These are phyloP conservation scores for Yamadazyma phyllophila DNA, from an alignment of 805 yeast species.

Conservation along the genomic window DNA sequence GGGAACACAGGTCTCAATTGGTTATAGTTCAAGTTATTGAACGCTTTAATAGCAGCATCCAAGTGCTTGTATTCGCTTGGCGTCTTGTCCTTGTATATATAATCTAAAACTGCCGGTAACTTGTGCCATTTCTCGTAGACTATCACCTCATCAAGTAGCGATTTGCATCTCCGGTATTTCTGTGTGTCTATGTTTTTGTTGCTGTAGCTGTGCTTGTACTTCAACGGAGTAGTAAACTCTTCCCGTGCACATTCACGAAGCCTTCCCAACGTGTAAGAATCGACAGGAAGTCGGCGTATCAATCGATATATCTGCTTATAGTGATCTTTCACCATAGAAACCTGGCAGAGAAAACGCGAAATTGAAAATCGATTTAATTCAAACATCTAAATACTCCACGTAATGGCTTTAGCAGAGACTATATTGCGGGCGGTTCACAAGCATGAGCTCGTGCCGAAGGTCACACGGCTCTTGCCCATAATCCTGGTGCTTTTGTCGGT, in stretches of 20 bases:
- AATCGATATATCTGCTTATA: conserved; percentile 25
- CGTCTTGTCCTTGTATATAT: conserved; percentile 20
- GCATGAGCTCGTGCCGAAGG: conserved; percentile 37
- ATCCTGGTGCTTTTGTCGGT: conserved; percentile 34
- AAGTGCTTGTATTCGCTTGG: conserved; percentile 5
- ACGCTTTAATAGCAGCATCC: conserved; percentile 21
- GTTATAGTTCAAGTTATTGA: conserved; percentile 19
- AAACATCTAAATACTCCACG: conserved; percentile 1
- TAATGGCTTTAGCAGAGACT: conserved; percentile 46
- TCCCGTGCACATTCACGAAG: conserved; percentile 12
- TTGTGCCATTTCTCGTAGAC: conserved; percentile 25
- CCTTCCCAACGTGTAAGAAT: conserved; percentile 11
- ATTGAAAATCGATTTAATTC: neutral
- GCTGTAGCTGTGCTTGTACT: conserved; percentile 1
- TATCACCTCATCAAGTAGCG: conserved; percentile 26
- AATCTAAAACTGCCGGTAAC: conserved; percentile 26
- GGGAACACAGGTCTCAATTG: conserved; percentile 32
- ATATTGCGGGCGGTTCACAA: conserved; percentile 38
- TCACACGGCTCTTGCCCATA: conserved; percentile 31
- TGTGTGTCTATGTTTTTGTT: conserved; percentile 11
- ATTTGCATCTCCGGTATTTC: conserved; percentile 11
- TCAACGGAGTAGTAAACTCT: conserved; percentile 11
- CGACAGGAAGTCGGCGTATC: conserved; percentile 32
- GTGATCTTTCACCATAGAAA: conserved; percentile 1
- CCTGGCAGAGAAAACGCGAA: neutral